phyloP scores from a whole-genome alignment of 148 eudicot species.

The Gaultheria prostrata region DNA sequence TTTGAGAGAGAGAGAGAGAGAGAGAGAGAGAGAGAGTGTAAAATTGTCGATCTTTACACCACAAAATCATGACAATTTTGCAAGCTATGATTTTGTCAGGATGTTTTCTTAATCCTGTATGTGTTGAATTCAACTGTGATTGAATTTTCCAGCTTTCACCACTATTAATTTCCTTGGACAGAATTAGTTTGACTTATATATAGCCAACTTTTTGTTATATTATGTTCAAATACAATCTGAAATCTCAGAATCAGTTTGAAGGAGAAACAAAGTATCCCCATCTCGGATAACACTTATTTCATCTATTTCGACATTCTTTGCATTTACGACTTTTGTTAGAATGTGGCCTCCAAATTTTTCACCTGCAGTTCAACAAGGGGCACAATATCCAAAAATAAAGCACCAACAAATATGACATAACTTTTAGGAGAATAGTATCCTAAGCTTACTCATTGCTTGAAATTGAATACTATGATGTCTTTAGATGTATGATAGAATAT shows the following conservation, averaged over 20 bases:
- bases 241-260: constrained; percentile 22
- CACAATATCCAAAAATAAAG: constrained; percentile 9
- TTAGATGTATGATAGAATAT: not conserved
- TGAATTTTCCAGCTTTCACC: not conserved
- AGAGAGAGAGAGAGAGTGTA: not conserved
- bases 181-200: constrained; percentile 3
- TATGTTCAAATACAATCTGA: constrained; percentile 16
- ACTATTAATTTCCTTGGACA: constrained; percentile 8
- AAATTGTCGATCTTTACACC: not conserved
- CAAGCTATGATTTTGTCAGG: not conserved
- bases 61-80: constrained; percentile 4
- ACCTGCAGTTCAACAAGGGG: constrained; percentile 56
- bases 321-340: constrained; percentile 49
- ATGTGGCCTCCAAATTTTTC: constrained; percentile 56
- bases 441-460: not conserved
- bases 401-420: not conserved
- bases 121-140: constrained; percentile 11
- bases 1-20: not conserved
- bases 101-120: not conserved
- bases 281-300: constrained; percentile 70
- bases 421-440: not conserved
- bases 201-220: constrained; percentile 7
- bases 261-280: constrained; percentile 70
- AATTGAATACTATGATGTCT: not conserved
- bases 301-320: constrained; percentile 75